Evolutionary conservation across 768 basidiomycete genomes (phyloP), one percentile per base, ranked within the genome.

Genomic region (Leucosporidium yakuticum): DNA sequence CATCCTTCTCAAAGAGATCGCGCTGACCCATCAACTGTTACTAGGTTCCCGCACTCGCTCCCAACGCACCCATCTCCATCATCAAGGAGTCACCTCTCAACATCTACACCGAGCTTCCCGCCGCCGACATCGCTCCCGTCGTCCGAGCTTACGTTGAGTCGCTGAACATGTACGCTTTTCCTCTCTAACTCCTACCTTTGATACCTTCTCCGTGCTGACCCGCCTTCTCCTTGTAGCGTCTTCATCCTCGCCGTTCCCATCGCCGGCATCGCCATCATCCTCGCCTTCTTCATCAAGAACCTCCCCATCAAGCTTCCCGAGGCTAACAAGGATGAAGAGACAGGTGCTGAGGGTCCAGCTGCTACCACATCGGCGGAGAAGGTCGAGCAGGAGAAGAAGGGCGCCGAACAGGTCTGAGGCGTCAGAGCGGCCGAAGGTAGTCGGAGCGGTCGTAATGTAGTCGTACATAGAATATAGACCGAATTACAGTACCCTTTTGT

Each of bases 351-450:
- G 17, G 39, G 11, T 9, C 39, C 39, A 7, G 14, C 2, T 2
- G 39, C 6, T 44, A 44, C 39, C 14, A 3, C 0, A 6, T n/a
- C 51, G 15, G 34, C 14, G 3, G 21, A 23, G 48, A 39, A 80
- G 58, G 84, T 82, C 31, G 79, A 79, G 54, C 81, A 78, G 72
- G 57, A 12, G 65, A 73, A 64, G 39, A 44, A 44, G 39, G 8
- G 39, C 39, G 39, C 39, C 39, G 39, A 44, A 15, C 39, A 44
- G 39, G 39, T 44, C 39, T 44, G 39, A 44, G 39, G 39, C 6
- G 39, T 44, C 11, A 44, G 14, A 15, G 11, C 39, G 6, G 12
- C 17, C 14, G 8, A 44, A 15, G 2, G 39, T 44, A 15, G 39
- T 15, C n/a, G n/a, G n/a, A n/a, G n/a, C n/a, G n/a, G n/a, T n/a